Conservation (phyloP, 208 protist species). For the Leishmania aethiopica region DNA sequence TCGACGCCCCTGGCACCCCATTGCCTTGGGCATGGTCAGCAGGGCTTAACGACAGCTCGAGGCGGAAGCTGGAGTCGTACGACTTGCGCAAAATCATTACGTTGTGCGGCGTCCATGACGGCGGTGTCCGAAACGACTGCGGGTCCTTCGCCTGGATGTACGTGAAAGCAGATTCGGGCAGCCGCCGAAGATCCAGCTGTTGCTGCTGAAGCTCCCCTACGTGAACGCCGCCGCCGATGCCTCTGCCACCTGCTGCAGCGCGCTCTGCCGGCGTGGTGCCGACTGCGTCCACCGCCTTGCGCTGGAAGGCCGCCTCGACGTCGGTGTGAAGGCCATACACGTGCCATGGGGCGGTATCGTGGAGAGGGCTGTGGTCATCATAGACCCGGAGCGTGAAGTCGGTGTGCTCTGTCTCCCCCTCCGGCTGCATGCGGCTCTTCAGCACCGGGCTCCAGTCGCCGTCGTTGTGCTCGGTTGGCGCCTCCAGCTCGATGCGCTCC, state of each 20-base stretch:
- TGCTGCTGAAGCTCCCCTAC: slow-evolving; percentile 43
- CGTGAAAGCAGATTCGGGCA: slow-evolving; percentile 44
- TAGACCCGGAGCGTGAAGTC: slow-evolving; percentile 60
- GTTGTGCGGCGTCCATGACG: slow-evolving; percentile 39
- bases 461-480: slow-evolving; percentile 44
- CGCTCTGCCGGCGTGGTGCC: slow-evolving; percentile 48
- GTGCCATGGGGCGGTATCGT: slow-evolving; percentile 63
- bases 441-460: slow-evolving; percentile 65
- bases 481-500: slow-evolving; percentile 39
- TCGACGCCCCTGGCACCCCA: slow-evolving; percentile 3
- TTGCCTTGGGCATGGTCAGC: slow-evolving; percentile 23
- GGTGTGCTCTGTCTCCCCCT: slow-evolving; percentile 32
- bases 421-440: slow-evolving; percentile 39
- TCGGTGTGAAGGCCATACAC: slow-evolving; percentile 56
- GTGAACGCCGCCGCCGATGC: slow-evolving; percentile 30
- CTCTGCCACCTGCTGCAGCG: slow-evolving; percentile 41
- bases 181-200: slow-evolving; percentile 52
- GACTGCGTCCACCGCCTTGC: slow-evolving; percentile 30
- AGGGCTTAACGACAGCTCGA: slow-evolving; percentile 74
- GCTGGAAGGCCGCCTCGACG: slow-evolving; percentile 45
- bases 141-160: slow-evolving; percentile 47
- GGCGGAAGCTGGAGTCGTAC: slow-evolving; percentile 71
- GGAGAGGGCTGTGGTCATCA: slow-evolving; percentile 69
- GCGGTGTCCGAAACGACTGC: slow-evolving; percentile 30
- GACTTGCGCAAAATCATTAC: slow-evolving; percentile 72